Conservation (phyloP, 78 protist genomes). For the Polysphondylium violaceum region DNA sequence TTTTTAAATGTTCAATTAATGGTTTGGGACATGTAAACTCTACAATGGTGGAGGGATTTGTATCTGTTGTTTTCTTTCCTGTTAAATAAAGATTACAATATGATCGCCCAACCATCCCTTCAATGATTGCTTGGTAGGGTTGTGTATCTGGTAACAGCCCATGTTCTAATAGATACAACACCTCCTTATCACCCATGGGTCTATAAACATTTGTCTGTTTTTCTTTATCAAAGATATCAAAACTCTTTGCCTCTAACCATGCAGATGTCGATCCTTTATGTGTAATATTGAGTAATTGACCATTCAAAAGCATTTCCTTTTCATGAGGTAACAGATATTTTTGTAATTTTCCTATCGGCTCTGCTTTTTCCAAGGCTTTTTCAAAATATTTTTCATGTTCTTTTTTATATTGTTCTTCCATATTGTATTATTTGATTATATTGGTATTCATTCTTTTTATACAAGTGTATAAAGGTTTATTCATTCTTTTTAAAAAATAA, state of each 20-base stretch:
- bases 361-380: conserved; percentile 47
- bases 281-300: conserved; percentile 62
- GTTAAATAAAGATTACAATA: conserved; percentile 81
- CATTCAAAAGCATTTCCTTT: conserved; percentile 25
- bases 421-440: background rate
- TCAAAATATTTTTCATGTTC: conserved; percentile 32
- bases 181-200: conserved; percentile 81
- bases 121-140: conserved; percentile 88
- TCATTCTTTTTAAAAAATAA: too few species aligned
- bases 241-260: conserved; percentile 65
- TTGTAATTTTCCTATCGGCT: conserved; percentile 36
- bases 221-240: background rate
- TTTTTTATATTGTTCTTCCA: conserved; percentile 15
- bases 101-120: conserved; percentile 79
- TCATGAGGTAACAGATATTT: conserved; percentile 43
- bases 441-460: background rate
- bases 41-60: conserved; percentile 85
- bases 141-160: conserved; percentile 82
- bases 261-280: conserved; percentile 64
- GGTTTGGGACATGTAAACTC: conserved; percentile 77
- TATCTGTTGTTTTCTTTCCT: conserved; percentile 84
- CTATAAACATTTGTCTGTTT: conserved; percentile 36
- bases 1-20: conserved; percentile 47
- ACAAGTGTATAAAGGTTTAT: too few species aligned
- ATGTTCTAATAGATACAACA: conserved; percentile 39